Conservation (phyloP, 2,329 filamentous ascomycete genomes). For the Fusarium secorum region DNA sequence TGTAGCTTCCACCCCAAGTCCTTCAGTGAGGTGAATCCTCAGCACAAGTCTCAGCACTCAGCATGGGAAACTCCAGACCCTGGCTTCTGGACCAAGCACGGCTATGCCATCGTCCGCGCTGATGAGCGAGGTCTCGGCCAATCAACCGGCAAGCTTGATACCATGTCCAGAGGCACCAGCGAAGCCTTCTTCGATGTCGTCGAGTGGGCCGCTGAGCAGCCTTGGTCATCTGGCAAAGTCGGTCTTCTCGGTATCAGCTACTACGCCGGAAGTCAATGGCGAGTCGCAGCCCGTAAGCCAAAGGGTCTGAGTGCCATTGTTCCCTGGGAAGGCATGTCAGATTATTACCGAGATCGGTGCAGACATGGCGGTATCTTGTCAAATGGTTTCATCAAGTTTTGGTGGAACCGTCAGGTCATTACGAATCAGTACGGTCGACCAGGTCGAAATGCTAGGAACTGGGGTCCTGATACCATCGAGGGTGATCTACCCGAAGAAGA, state of each 20-base stretch:
- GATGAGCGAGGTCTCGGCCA: slow-evolving; percentile 60
- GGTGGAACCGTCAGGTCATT: slow-evolving; percentile 42
- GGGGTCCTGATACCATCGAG: slow-evolving; percentile 64
- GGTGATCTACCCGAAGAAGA: slow-evolving; percentile 64
- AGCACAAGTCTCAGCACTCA: slow-evolving; percentile 62
- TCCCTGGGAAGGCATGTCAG: slow-evolving; percentile 61
- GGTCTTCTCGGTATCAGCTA: slow-evolving; percentile 59
- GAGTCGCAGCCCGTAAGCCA: slow-evolving; percentile 56
- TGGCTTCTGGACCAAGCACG: slow-evolving; percentile 61
- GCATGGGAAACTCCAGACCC: slow-evolving; percentile 68
- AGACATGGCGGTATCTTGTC: slow-evolving; percentile 69
- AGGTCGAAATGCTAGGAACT: slow-evolving; percentile 58
- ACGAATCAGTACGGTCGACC: slow-evolving; percentile 71
- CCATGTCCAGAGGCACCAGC: slow-evolving; percentile 57
- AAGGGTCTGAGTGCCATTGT: slow-evolving; percentile 57
- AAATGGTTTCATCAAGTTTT: slow-evolving; percentile 60
- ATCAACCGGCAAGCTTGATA: slow-evolving; percentile 56
- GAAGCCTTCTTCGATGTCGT: slow-evolving; percentile 59
- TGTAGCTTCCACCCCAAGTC: slow-evolving; percentile 50
- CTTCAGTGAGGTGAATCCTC: slow-evolving; percentile 60
- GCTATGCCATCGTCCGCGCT: slow-evolving; percentile 63
- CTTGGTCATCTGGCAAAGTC: slow-evolving; percentile 58
- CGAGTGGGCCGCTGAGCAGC: slow-evolving; percentile 56
- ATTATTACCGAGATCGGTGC: slow-evolving; percentile 64
- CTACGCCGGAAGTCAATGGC: slow-evolving; percentile 58